A percentile compares a stretch with the other conserved stretches of the same genome.
Evolutionary conservation across 148 eudicot species (phyloP).

Genomic region (Rhododendron simsii): DNA sequence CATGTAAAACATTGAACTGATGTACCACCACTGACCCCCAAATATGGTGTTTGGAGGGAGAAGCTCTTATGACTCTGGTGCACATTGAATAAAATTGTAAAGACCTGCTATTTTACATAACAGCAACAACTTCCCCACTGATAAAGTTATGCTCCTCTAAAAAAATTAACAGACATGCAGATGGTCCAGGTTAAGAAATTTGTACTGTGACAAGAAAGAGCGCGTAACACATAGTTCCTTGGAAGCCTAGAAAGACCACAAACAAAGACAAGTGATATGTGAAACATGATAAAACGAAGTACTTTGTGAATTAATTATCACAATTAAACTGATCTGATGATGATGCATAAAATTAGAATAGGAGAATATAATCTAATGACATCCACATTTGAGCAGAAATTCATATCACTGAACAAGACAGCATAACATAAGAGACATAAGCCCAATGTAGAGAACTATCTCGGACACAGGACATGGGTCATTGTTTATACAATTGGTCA

Average conservation of each 20-base stretch:
- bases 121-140: not conserved
- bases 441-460: not conserved
- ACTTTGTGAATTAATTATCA: not conserved
- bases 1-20: not conserved
- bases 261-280: not conserved
- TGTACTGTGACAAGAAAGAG: not conserved
- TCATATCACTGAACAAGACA: not conserved
- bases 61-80: not conserved
- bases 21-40: not conserved
- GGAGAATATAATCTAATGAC: not conserved
- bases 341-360: not conserved
- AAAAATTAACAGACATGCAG: not conserved
- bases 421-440: not conserved
- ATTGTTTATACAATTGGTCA: not conserved
- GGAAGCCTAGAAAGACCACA: not conserved
- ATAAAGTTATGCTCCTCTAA: not conserved
- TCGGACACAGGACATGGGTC: not conserved
- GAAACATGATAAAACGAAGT: not conserved
- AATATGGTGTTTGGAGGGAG: not conserved
- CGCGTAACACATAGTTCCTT: not conserved
- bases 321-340: not conserved
- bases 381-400: not conserved
- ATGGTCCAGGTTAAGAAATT: not conserved
- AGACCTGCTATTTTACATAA: not conserved
- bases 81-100: not conserved